A percentile compares a stretch with the other conserved stretches of the same genome.
Conservation (phyloP, 306 rosid genomes). For the Vigna mungo region DNA sequence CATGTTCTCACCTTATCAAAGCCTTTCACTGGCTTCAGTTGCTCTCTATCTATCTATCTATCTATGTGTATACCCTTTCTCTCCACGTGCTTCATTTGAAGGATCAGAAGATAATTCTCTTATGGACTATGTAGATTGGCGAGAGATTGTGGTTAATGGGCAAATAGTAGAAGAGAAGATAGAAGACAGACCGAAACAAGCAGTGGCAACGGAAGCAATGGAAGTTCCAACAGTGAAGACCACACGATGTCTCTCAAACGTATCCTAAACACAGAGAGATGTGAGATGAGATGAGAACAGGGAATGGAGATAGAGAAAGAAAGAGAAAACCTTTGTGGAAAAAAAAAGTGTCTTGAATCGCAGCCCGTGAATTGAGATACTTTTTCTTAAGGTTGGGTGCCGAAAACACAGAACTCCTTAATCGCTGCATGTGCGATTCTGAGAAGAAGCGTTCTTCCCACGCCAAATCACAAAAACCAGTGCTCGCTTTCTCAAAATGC, state of each 20-base stretch:
- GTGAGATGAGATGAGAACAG: too few species aligned
- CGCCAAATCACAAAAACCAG: background rate
- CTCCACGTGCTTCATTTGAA: too few species aligned
- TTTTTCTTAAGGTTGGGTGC: constrained; percentile 61
- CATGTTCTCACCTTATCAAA: too few species aligned
- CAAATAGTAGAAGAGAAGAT: background rate
- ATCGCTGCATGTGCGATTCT: constrained; percentile 54
- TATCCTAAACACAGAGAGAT: constrained; percentile 43
- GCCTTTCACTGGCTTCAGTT: too few species aligned
- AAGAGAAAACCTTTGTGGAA: constrained; percentile 57
- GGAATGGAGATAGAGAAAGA: too few species aligned
- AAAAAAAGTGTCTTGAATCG: constrained; percentile 78
- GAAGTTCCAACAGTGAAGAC: constrained; percentile 93
- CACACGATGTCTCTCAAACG: constrained; percentile 82
- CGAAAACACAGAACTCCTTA: constrained; percentile 53
- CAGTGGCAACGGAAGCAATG: constrained; percentile 86
- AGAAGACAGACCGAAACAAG: constrained; percentile 69
- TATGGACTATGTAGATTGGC: too few species aligned
- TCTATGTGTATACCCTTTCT: too few species aligned
- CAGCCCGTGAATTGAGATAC: constrained; percentile 73
- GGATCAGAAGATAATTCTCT: too few species aligned
- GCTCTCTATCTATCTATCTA: too few species aligned
- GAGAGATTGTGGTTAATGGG: background rate
- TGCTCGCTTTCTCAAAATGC: background rate
- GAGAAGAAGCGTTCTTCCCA: background rate